phyloP scores from a whole-genome alignment of 306 rosid genomes.

The Hippophae rhamnoides region DNA sequence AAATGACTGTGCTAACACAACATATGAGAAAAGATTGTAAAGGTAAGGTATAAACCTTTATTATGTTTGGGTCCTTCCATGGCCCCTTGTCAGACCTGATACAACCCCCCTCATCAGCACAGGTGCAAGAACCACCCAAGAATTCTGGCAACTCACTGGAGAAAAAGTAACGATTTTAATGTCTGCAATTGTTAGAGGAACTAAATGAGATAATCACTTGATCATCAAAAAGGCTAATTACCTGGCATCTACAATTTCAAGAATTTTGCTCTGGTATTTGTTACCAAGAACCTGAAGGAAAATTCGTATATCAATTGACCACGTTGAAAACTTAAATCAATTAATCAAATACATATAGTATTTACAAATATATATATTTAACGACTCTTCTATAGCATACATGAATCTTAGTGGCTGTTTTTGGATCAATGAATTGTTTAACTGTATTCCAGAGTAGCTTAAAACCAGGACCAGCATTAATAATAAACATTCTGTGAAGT shows the following conservation, averaged over 20 bases:
- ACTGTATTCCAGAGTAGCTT: slow-evolving; percentile 76
- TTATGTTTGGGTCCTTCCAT: slow-evolving; percentile 71
- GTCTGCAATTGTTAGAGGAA: slow-evolving; percentile 9
- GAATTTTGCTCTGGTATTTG: slow-evolving; percentile 65
- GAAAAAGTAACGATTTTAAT: slow-evolving; percentile 15
- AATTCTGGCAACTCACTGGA: slow-evolving; percentile 81
- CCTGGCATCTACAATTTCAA: slow-evolving; percentile 73
- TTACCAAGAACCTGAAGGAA: slow-evolving; percentile 69
- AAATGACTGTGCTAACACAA: slow-evolving; percentile 2
- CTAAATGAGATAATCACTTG: slow-evolving; percentile 9
- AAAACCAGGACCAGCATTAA: slow-evolving; percentile 90
- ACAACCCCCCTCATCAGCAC: slow-evolving; percentile 71
- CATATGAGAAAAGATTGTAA: not conserved
- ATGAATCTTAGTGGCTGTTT: slow-evolving; percentile 73
- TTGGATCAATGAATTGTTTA: slow-evolving; percentile 77
- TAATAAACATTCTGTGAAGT: slow-evolving; percentile 65
- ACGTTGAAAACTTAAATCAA: slow-evolving; percentile 1
- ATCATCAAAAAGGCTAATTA: slow-evolving; percentile 24
- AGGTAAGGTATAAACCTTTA: slow-evolving; percentile 44
- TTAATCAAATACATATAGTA: too few species aligned
- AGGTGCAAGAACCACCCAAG: slow-evolving; percentile 78
- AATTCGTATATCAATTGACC: slow-evolving; percentile 21
- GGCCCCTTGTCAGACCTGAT: slow-evolving; percentile 90
- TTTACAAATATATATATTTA: not conserved
- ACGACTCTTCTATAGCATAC: slow-evolving; percentile 34